A percentile compares a stretch with the other conserved stretches of the same genome.
Evolutionary conservation across 345 rosid genomes (phyloP).

Genomic region (Syzygium oleosum): DNA sequence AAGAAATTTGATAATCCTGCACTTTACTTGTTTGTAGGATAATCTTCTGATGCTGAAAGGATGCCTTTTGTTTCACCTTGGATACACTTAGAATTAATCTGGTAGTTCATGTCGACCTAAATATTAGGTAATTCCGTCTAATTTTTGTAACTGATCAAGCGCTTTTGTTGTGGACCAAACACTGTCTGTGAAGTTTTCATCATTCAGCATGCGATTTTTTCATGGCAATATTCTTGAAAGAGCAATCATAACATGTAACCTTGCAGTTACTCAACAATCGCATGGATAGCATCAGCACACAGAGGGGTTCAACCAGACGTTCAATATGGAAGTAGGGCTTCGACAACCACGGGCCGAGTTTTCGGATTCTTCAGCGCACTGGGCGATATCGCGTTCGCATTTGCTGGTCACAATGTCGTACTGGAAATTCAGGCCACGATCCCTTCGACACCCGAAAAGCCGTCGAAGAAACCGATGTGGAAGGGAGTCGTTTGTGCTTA

Average conservation of each 20-base stretch:
- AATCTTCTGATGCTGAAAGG: background rate
- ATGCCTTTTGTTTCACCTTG: background rate
- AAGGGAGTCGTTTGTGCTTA: constrained; percentile 49
- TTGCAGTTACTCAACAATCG: constrained; percentile 50
- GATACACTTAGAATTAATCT: background rate
- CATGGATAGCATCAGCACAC: constrained; percentile 41
- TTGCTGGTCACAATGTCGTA: constrained; percentile 60
- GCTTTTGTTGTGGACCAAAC: background rate
- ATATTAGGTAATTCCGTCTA: background rate
- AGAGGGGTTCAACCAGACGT: constrained; percentile 34
- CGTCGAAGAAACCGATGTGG: constrained; percentile 75
- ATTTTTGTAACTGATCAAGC: background rate
- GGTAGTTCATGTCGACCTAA: background rate
- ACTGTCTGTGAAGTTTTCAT: background rate
- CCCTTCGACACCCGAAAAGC: constrained; percentile 53
- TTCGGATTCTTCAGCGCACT: constrained; percentile 42
- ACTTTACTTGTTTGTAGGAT: background rate
- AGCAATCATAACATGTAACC: background rate
- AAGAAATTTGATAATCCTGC: background rate
- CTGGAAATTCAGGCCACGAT: constrained; percentile 71
- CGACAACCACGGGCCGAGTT: constrained; percentile 20
- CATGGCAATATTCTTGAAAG: background rate
- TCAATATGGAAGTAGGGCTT: constrained; percentile 19
- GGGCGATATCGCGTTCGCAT: constrained; percentile 63
- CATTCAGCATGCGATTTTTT: background rate